Evolutionary conservation across 495 filamentous ascomycete species (phyloP).

Genomic region (Thozetella sp.): DNA sequence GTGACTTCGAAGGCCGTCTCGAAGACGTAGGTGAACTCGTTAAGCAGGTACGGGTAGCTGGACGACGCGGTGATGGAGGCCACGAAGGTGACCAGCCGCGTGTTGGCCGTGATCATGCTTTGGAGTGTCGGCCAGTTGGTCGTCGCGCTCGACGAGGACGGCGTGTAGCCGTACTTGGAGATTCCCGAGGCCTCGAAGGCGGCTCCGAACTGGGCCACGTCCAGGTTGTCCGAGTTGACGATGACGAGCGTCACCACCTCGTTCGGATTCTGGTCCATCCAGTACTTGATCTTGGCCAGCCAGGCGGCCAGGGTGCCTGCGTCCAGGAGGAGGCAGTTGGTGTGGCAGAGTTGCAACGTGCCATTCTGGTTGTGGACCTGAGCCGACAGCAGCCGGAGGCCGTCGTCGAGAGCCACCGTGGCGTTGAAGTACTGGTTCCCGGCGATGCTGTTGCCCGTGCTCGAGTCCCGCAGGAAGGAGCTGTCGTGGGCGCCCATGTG

Average conservation of each 20-base stretch:
- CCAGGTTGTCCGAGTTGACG: constrained; percentile 64
- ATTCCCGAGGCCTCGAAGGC: constrained; percentile 59
- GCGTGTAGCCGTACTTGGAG: constrained; percentile 59
- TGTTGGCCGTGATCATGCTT: constrained; percentile 59
- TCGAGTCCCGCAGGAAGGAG: constrained; percentile 59
- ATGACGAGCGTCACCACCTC: constrained; percentile 73
- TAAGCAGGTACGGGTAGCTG: constrained; percentile 62
- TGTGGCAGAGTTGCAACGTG: constrained; percentile 67
- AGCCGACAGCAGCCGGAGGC: constrained; percentile 69
- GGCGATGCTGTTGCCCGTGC: constrained; percentile 52
- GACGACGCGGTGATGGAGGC: constrained; percentile 52
- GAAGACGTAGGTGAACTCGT: constrained; percentile 72
- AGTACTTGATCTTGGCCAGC: constrained; percentile 58
- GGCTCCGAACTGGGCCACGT: constrained; percentile 47
- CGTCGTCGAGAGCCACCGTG: constrained; percentile 65
- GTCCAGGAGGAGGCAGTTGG: constrained; percentile 63
- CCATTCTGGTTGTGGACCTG: constrained; percentile 62
- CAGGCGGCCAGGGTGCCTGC: constrained; percentile 61
- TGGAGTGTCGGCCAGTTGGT: constrained; percentile 65
- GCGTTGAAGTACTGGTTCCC: constrained; percentile 71
- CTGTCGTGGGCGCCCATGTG: constrained; percentile 72
- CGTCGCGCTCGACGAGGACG: constrained; percentile 38
- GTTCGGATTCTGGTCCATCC: constrained; percentile 65
- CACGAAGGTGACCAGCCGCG: constrained; percentile 64
- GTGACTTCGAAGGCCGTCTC: constrained; percentile 69